Conservation (phyloP, 495 filamentous ascomycete genomes). For the Penicillium turbatum region DNA sequence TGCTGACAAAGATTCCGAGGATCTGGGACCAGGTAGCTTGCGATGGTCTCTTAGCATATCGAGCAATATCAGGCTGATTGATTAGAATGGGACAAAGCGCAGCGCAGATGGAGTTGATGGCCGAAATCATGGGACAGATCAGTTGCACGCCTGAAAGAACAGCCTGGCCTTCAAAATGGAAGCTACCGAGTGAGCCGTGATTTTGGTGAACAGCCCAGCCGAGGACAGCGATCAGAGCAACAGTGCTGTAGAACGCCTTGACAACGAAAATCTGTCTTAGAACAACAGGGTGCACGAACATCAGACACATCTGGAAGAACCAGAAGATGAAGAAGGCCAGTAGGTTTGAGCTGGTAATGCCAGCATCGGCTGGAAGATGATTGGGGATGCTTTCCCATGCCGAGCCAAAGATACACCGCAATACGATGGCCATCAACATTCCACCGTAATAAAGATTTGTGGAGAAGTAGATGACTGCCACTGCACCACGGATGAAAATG, state of each 20-base stretch:
- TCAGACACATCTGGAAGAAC: slow-evolving; percentile 26
- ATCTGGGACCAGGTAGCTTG: slow-evolving; percentile 10
- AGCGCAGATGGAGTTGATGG: slow-evolving; percentile 15
- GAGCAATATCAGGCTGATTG: slow-evolving; percentile 30
- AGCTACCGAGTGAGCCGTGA: background rate
- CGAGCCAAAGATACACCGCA: slow-evolving; percentile 54
- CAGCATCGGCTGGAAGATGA: slow-evolving; percentile 43
- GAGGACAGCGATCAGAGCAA: background rate
- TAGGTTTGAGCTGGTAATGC: slow-evolving; percentile 54
- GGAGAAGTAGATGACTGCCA: background rate
- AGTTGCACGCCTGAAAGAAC: background rate
- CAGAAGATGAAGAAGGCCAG: slow-evolving; percentile 56
- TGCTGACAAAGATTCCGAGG: slow-evolving; percentile 14
- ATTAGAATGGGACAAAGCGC: slow-evolving; percentile 11
- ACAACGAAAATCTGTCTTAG: slow-evolving; percentile 8
- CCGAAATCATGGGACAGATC: background rate
- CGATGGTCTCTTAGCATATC: slow-evolving; percentile 20
- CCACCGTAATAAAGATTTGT: background rate
- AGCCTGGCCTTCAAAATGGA: background rate
- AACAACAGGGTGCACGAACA: slow-evolving; percentile 23
- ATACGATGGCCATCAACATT: slow-evolving; percentile 30
- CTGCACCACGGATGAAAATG: background rate
- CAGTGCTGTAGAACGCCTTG: background rate
- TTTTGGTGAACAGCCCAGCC: background rate
- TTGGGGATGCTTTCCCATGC: slow-evolving; percentile 61